These are phyloP conservation scores for Geranium rotundifolium DNA, from an alignment of 345 rosid genomes.

Conservation along the genomic window DNA sequence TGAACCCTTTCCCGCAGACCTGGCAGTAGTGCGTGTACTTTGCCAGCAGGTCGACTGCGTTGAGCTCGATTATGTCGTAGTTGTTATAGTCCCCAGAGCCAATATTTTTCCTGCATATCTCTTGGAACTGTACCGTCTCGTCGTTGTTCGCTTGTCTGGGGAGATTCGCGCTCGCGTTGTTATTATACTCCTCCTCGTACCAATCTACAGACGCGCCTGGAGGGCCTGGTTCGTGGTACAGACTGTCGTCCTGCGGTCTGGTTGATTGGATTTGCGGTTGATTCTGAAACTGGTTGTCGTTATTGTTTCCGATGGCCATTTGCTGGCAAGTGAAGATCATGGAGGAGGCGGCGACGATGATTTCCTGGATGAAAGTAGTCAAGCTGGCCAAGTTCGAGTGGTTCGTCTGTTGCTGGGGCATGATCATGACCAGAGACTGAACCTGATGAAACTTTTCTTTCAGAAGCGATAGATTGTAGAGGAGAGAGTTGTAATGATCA, in stretches of 20 bases:
- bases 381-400: conserved; percentile 37
- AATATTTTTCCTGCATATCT: neutral
- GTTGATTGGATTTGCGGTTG: no score
- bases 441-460: conserved; percentile 53
- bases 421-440: conserved; percentile 38
- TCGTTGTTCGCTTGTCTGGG: no score
- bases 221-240: conserved; percentile 9
- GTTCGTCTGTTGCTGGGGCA: conserved; percentile 13
- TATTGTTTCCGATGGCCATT: no score
- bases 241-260: neutral
- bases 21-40: conserved; percentile 83
- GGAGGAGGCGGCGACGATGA: conserved; percentile 53
- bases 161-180: conserved; percentile 9
- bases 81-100: no score
- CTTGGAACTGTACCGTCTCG: neutral
- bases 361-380: conserved; percentile 44
- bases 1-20: conserved; percentile 81
- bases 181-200: conserved; percentile 17
- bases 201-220: neutral
- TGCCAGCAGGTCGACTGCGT: conserved; percentile 50
- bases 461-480: conserved; percentile 43
- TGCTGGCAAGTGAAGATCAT: conserved; percentile 56
- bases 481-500: conserved; percentile 33
- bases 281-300: neutral
- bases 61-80: conserved; percentile 48